phyloP scores from a whole-genome alignment of 371 early-diverging fungal genomes.

The Cokeromyces recurvatus region DNA sequence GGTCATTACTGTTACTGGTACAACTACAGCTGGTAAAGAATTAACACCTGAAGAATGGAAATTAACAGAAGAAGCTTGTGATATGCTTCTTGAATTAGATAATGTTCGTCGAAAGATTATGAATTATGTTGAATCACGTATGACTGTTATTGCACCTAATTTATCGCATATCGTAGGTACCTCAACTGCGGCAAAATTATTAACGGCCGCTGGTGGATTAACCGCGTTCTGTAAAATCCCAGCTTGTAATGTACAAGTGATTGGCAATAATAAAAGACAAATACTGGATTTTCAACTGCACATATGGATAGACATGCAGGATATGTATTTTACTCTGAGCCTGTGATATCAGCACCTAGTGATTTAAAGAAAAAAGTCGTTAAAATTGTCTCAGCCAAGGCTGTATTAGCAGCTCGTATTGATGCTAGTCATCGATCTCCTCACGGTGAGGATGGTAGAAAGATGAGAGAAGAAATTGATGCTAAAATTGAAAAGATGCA shows the following conservation, averaged over 20 bases:
- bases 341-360: slow-evolving; percentile 63
- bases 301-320: slow-evolving; percentile 73
- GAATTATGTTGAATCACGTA: slow-evolving; percentile 87
- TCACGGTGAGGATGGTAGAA: slow-evolving; percentile 69
- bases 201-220: slow-evolving; percentile 91
- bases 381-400: slow-evolving; percentile 81
- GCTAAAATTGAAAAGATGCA: slow-evolving; percentile 80
- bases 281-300: slow-evolving; percentile 76
- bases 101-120: slow-evolving; percentile 71
- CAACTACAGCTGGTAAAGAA: slow-evolving; percentile 73
- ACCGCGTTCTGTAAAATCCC: slow-evolving; percentile 86
- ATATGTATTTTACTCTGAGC: slow-evolving; percentile 71
- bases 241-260: slow-evolving; percentile 77
- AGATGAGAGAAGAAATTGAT: slow-evolving; percentile 76
- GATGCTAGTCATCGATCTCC: slow-evolving; percentile 69
- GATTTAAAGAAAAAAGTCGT: slow-evolving; percentile 78
- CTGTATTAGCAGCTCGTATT: slow-evolving; percentile 82
- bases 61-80: slow-evolving; percentile 77
- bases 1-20: slow-evolving; percentile 90
- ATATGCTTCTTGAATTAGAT: slow-evolving; percentile 74
- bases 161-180: slow-evolving; percentile 85
- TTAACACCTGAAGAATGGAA: slow-evolving; percentile 59
- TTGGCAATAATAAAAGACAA: slow-evolving; percentile 59
- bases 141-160: slow-evolving; percentile 93
- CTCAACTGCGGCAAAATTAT: slow-evolving; percentile 84